These are phyloP conservation scores for Arachis monticola DNA, from an alignment of 331 rosid species.

Conservation along the genomic window DNA sequence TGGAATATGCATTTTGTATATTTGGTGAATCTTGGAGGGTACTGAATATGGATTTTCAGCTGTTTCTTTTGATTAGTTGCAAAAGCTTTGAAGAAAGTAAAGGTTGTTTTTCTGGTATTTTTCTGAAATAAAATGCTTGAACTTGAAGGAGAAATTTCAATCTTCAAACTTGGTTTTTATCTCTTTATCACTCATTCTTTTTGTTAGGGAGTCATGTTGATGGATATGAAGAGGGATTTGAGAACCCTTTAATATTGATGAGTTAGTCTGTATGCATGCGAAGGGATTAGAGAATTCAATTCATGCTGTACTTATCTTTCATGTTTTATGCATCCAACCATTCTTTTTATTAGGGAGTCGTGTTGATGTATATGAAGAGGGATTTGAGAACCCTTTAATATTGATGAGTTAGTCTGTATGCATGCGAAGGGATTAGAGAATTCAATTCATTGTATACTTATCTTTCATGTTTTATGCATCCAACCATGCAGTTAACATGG, in stretches of 20 bases:
- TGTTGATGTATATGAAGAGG: not conserved
- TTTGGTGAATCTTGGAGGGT: slow-evolving; percentile 3
- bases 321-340: not conserved
- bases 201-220: not conserved
- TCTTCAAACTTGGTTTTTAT: slow-evolving; percentile 2
- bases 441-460: not conserved
- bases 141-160: not conserved
- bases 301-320: too few relatives aligned
- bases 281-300: not conserved
- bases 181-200: not conserved
- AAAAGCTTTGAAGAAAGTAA: not conserved
- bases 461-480: not conserved
- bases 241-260: not conserved
- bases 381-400: not conserved
- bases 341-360: not conserved
- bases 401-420: not conserved
- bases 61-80: slow-evolving; percentile 11
- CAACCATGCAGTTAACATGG: not conserved
- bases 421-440: not conserved
- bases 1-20: slow-evolving; percentile 3
- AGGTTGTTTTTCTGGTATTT: slow-evolving; percentile 5
- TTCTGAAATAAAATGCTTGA: not conserved
- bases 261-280: not conserved
- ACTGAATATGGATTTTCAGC: slow-evolving; percentile 5
- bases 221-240: not conserved